Conservation (phyloP, 257 asterid species). For the Plantago ovata region DNA sequence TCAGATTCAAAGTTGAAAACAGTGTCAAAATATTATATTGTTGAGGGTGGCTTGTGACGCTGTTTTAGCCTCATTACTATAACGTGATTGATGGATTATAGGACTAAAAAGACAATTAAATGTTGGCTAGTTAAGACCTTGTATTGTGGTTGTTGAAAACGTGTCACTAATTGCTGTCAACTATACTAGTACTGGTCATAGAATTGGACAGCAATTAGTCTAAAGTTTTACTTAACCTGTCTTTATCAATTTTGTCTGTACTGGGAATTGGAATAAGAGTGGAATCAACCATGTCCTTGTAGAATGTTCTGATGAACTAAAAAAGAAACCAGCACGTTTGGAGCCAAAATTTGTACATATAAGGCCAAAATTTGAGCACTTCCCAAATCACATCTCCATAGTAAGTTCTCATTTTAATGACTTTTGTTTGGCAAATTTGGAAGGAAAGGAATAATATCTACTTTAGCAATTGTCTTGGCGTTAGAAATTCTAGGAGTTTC, state of each 20-base stretch:
- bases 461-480: too few species aligned
- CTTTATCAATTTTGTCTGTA: neutral
- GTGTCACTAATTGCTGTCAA: slow-evolving; percentile 2
- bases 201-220: neutral
- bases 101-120: neutral
- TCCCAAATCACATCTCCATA: neutral
- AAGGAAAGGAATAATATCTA: too few species aligned
- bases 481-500: too few species aligned
- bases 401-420: neutral
- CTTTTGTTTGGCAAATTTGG: neutral
- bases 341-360: too few species aligned
- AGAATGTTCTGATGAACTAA: too few species aligned
- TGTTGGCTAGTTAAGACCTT: too few species aligned
- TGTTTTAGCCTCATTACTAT: neutral
- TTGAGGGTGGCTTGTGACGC: too few species aligned
- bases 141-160: neutral
- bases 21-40: too few species aligned
- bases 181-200: neutral
- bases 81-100: neutral
- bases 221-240: neutral
- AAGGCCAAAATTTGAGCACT: too few species aligned
- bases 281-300: too few species aligned
- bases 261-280: neutral
- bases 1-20: neutral
- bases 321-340: too few species aligned